Conservation (phyloP, 306 rosid species). For the Potentilla sterilis region DNA sequence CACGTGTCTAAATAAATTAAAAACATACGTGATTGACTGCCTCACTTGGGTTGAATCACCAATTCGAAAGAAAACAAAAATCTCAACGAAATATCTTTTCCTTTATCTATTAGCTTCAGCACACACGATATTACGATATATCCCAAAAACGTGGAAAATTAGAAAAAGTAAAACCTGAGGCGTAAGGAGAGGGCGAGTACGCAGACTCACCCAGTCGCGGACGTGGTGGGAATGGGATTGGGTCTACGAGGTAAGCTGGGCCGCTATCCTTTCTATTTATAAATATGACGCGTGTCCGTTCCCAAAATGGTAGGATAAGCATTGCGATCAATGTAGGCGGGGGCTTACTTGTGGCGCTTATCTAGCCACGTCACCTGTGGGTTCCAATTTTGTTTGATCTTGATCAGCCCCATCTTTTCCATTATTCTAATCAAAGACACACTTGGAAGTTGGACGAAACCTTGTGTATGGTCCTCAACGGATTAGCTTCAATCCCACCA, state of each 20-base stretch:
- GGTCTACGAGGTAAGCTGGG: constrained; percentile 16
- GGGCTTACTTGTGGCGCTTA: constrained; percentile 33
- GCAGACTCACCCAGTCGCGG: not conserved
- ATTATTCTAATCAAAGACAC: not conserved
- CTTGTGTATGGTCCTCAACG: not conserved
- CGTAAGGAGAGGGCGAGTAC: constrained; percentile 3
- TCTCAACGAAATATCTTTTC: not conserved
- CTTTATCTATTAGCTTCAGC: not conserved
- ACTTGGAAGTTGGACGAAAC: not conserved
- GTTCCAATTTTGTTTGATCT: constrained; percentile 6
- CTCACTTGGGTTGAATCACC: not conserved
- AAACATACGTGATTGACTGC: constrained; percentile 2
- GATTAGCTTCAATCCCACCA: not conserved
- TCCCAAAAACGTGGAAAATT: not conserved
- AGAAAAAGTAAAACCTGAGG: not conserved
- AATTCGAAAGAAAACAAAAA: not conserved
- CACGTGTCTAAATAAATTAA: not conserved
- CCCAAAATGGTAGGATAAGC: constrained; percentile 50
- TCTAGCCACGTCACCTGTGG: constrained; percentile 33
- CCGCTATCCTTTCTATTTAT: constrained; percentile 28
- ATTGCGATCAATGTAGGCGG: constrained; percentile 17
- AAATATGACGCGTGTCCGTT: constrained; percentile 55
- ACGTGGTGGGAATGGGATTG: not conserved
- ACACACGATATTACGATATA: not conserved
- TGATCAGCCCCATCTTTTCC: not conserved